These are phyloP conservation scores for Vinca minor DNA, from an alignment of 257 asterid genomes.

Conservation along the genomic window DNA sequence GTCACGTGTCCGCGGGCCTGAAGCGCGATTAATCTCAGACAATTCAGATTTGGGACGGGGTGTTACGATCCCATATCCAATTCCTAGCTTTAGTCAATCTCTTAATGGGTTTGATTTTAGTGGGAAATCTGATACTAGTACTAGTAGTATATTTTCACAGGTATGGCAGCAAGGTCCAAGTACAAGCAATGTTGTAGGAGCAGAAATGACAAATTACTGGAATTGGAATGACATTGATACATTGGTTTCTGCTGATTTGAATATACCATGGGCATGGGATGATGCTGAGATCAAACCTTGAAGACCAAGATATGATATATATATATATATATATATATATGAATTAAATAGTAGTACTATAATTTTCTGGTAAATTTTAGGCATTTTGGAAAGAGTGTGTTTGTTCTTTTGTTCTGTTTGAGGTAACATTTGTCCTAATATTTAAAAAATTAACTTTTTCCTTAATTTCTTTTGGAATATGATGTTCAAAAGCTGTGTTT, in stretches of 20 bases:
- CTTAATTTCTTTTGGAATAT: not conserved
- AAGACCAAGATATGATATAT: not conserved
- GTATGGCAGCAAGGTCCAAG: slow-evolving; percentile 42
- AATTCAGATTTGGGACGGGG: too few relatives aligned
- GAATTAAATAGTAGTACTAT: too few relatives aligned
- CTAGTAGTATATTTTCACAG: slow-evolving; percentile 16
- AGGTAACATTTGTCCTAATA: not conserved
- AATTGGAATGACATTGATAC: slow-evolving; percentile 34
- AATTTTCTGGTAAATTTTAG: too few relatives aligned
- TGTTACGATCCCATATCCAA: slow-evolving; percentile 17
- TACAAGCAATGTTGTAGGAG: slow-evolving; percentile 6
- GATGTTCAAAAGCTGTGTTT: slow-evolving; percentile 6
- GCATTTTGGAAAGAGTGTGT: slow-evolving; percentile 2
- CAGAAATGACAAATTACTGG: slow-evolving; percentile 28
- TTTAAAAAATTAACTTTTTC: not conserved
- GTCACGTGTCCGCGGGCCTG: too few relatives aligned
- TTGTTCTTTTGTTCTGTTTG: slow-evolving; percentile 5
- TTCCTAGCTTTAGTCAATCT: slow-evolving; percentile 21
- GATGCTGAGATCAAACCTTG: slow-evolving; percentile 30
- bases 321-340: not conserved
- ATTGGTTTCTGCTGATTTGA: slow-evolving; percentile 35
- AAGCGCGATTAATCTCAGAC: too few relatives aligned
- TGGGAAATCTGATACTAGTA: slow-evolving; percentile 35
- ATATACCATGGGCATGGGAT: slow-evolving; percentile 34
- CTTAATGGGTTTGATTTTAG: slow-evolving; percentile 17